These are phyloP conservation scores for Hyparrhenia diplandra DNA, from an alignment of 176 grass and related monocot genomes.

Conservation along the genomic window DNA sequence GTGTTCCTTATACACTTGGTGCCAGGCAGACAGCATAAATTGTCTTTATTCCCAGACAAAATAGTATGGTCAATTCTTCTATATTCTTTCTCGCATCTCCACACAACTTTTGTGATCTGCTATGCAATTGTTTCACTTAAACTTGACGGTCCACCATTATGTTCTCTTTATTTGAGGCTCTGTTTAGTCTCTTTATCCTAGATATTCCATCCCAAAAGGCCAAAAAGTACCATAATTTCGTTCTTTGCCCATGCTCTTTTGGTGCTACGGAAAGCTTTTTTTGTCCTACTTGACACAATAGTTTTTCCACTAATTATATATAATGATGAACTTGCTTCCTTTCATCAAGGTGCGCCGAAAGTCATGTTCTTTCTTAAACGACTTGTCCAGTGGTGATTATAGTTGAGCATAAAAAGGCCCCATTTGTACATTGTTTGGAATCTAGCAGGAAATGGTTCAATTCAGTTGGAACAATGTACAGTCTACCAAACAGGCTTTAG, in stretches of 20 bases:
- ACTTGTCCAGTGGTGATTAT: neutral
- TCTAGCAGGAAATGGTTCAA: neutral
- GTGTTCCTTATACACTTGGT: neutral
- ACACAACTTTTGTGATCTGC: neutral
- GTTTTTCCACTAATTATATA: conserved; percentile 9
- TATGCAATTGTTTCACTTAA: neutral
- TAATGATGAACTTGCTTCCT: neutral
- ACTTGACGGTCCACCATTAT: neutral
- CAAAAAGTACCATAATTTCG: neutral
- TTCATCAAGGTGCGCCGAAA: conserved; percentile 20
- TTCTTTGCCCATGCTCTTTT: neutral
- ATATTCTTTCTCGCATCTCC: conserved; percentile 4
- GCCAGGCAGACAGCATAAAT: neutral
- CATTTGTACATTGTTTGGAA: neutral
- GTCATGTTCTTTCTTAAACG: conserved; percentile 10
- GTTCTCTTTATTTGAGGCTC: conserved; percentile 6
- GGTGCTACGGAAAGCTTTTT: neutral
- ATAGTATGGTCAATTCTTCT: conserved; percentile 2
- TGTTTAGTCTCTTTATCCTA: neutral
- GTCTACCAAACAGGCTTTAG: neutral
- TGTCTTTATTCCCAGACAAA: neutral
- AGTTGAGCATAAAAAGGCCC: neutral
- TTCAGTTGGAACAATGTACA: neutral
- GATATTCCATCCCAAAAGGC: conserved; percentile 1
- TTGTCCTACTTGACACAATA: conserved; percentile 23